Evolutionary conservation across 2,329 filamentous ascomycete genomes (phyloP).

Genomic region (Trichoderma sp.): DNA sequence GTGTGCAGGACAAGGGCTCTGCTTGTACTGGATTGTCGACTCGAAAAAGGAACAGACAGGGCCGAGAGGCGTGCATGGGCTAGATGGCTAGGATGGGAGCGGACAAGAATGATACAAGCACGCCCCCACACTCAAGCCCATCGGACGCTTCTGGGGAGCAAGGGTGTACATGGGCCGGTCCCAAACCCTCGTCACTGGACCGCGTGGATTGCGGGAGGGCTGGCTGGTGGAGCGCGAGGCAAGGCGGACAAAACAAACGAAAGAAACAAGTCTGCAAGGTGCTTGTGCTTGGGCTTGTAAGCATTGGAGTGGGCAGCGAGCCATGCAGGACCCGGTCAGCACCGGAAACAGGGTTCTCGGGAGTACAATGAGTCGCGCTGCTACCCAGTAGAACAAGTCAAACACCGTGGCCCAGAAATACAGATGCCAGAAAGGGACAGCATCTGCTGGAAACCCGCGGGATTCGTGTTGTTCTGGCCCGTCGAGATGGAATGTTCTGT

Average conservation of each 20-base stretch:
- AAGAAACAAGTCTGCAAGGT: background rate
- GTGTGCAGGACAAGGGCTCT: slow-evolving; percentile 12
- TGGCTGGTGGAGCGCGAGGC: slow-evolving; percentile 16
- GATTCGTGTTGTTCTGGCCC: background rate
- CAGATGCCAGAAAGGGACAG: background rate
- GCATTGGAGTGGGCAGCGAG: background rate
- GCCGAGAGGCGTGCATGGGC: slow-evolving; percentile 2
- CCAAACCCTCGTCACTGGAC: slow-evolving; percentile 18
- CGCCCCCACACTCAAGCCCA: slow-evolving; percentile 4
- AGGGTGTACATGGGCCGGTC: slow-evolving; percentile 2
- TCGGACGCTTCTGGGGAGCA: slow-evolving; percentile 17
- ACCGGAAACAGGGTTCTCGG: slow-evolving; percentile 5
- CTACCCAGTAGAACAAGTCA: background rate
- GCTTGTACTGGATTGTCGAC: background rate
- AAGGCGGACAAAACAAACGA: slow-evolving; percentile 6
- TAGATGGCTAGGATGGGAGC: background rate
- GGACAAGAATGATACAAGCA: background rate
- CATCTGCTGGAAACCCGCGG: background rate
- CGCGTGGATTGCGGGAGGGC: slow-evolving; percentile 18
- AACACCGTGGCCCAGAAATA: background rate
- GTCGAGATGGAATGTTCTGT: background rate
- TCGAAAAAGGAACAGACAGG: background rate
- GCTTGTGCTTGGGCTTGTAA: background rate
- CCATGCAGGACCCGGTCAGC: slow-evolving; percentile 8
- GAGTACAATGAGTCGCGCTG: slow-evolving; percentile 1